Base-by-base conservation (phyloP, 1,284 basidiomycete species). In the Rhodotorula mucilaginosa region DNA sequence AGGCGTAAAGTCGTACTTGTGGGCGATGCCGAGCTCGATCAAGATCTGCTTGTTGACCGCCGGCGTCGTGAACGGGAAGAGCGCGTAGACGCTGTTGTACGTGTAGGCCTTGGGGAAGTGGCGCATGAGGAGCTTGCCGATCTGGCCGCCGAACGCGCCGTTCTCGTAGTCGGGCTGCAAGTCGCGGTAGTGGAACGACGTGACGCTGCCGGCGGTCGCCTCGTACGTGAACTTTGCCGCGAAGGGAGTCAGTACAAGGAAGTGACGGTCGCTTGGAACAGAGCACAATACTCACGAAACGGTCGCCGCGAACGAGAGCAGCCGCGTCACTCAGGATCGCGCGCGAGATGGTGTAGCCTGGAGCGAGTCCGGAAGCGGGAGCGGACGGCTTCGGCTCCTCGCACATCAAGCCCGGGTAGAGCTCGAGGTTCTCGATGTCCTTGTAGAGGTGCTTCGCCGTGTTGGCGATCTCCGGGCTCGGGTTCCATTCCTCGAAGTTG, bases 291-390 rank as follows among this genome's bases (percentile, higher is more conserved):
- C 69, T 34, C 54, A 69, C 64, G 68, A 64, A 72, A 21, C 76
- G 79, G 70, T 67, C 79, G 68, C 66, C 88, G 29, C 92, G 88
- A 59, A 89, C 91, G 63, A 93, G 86, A 7, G 90, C 88, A 67
- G 91, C 90, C n/a, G 91, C 92, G 79, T 94, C 92, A 75, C 88
- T 87, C 52, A 95, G 86, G 77, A 95, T 95, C 21, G 91, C 92
- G 54, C 92, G 87, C 76, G 89, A 89, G 78, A 92, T 88, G 13
- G 93, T 94, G 67, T 72, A 73, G 39, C 75, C 75, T 6, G 73
- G 69, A 16, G 68, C 68, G 47, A 78, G 67, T 70, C 92, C 92
- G 65, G 90, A 89, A 61, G 67, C 72, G 23, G 91, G 90, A 47
- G 89, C 85, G 63, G 90, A 83, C 15, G 88, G 89, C 80, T 93